These are phyloP conservation scores for Polytrichum formosum DNA, from an alignment of 225 moss, liverwort and hornwort genomes.

Conservation along the genomic window DNA sequence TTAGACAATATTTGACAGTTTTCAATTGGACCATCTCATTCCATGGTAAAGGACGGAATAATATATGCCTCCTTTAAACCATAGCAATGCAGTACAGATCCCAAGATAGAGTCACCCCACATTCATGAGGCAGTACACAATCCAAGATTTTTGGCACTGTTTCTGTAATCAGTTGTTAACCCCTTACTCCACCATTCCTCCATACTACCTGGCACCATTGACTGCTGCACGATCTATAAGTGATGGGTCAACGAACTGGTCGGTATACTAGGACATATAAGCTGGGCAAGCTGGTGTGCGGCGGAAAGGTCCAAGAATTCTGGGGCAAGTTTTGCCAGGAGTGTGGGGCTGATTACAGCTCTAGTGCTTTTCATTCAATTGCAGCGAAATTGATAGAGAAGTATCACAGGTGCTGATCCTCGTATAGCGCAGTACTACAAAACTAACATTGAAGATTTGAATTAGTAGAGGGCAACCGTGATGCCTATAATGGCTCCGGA, in stretches of 20 bases:
- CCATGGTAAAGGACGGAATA: not conserved
- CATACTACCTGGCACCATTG: no score
- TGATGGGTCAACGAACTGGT: not conserved
- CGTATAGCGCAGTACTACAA: no score
- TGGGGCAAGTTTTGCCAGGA: not conserved
- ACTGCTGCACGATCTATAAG: not conserved
- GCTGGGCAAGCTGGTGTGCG: not conserved
- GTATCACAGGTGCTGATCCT: no score
- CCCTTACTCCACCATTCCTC: not conserved
- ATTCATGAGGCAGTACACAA: not conserved
- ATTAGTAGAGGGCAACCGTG: no score
- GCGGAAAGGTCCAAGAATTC: not conserved
- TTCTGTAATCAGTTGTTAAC: not conserved
- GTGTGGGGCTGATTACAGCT: not conserved
- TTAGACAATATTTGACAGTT: not conserved
- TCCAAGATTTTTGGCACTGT: conserved; percentile 3
- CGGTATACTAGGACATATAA: not conserved
- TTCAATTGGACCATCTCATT: not conserved
- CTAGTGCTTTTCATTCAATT: no score
- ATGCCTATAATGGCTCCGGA: no score
- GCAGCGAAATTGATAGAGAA: no score
- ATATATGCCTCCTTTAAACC: not conserved
- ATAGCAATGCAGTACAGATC: conserved; percentile 1
- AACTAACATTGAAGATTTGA: no score
- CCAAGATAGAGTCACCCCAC: conserved; percentile 1